These are phyloP conservation scores for Jimgerdemannia lactiflua DNA, from an alignment of 192 early-diverging fungal species.

Conservation along the genomic window DNA sequence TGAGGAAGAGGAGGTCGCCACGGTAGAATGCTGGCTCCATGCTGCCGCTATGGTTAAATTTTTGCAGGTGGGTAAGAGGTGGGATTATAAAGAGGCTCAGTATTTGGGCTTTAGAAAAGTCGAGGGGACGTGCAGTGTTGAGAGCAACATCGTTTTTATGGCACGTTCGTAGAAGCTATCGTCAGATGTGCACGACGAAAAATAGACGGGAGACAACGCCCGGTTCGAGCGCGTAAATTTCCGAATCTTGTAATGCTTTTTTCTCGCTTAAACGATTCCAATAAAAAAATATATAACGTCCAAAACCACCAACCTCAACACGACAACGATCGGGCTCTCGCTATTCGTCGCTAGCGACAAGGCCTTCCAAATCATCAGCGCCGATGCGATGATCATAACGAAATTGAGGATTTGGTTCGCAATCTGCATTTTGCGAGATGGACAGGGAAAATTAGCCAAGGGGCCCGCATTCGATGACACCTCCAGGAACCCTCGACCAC, in stretches of 20 bases:
- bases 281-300: neutral
- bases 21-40: constrained; percentile 97
- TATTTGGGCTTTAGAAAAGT: too few relatives aligned
- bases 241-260: neutral
- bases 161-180: too few relatives aligned
- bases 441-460: too few relatives aligned
- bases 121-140: too few relatives aligned
- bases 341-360: constrained; percentile 82
- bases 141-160: too few relatives aligned
- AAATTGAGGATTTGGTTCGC: constrained; percentile 82
- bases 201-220: too few relatives aligned
- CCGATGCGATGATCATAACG: constrained; percentile 84
- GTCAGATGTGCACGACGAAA: too few relatives aligned
- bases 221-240: too few relatives aligned
- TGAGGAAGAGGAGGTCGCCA: constrained; percentile 91
- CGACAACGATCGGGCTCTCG: constrained; percentile 97
- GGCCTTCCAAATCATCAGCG: constrained; percentile 97
- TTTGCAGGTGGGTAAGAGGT: neutral
- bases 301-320: constrained; percentile 63
- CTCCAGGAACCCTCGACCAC: neutral
- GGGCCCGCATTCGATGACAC: neutral
- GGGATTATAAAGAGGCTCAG: too few relatives aligned
- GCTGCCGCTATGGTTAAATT: constrained; percentile 60
- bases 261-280: neutral
- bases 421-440: constrained; percentile 12